These are phyloP conservation scores for Detonula confervacea DNA, from an alignment of 352 stramenopile species.

Conservation along the genomic window DNA sequence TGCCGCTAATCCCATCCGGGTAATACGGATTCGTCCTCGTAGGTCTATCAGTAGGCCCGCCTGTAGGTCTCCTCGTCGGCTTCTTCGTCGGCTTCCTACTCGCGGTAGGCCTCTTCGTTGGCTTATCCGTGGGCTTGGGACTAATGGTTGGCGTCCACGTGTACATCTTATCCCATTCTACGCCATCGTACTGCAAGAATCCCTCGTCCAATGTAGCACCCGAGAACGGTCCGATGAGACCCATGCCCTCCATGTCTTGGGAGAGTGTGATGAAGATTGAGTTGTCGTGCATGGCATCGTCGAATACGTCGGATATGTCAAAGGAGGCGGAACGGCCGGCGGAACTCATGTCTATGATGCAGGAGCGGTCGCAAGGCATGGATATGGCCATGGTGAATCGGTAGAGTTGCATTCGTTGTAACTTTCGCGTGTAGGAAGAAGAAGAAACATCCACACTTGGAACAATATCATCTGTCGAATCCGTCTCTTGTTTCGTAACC, in stretches of 20 bases:
- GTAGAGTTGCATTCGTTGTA: conserved; percentile 21
- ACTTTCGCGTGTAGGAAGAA: background rate
- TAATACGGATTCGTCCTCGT: conserved; percentile 1
- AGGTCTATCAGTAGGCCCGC: background rate
- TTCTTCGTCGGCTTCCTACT: background rate
- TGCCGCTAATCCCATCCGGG: background rate
- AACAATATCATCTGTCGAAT: too few relatives aligned
- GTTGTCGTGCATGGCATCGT: conserved; percentile 7
- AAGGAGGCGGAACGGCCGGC: conserved; percentile 10
- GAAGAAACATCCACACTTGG: too few relatives aligned
- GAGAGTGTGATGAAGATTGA: background rate
- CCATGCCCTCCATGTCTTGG: conserved; percentile 23
- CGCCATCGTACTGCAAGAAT: conserved; percentile 8
- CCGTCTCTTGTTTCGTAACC: too few relatives aligned
- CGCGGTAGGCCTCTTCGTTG: background rate
- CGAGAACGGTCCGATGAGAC: conserved; percentile 10
- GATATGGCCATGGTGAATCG: conserved; percentile 9
- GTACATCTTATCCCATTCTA: background rate
- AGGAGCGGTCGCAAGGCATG: conserved; percentile 13
- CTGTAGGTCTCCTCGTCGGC: conserved; percentile 9
- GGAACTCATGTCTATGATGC: background rate
- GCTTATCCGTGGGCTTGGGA: background rate
- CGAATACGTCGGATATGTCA: conserved; percentile 7
- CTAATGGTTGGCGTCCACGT: background rate
- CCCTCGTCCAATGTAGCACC: conserved; percentile 18